These are phyloP conservation scores for Aphanocladium album DNA, from an alignment of 2,329 filamentous ascomycete species.

Conservation along the genomic window DNA sequence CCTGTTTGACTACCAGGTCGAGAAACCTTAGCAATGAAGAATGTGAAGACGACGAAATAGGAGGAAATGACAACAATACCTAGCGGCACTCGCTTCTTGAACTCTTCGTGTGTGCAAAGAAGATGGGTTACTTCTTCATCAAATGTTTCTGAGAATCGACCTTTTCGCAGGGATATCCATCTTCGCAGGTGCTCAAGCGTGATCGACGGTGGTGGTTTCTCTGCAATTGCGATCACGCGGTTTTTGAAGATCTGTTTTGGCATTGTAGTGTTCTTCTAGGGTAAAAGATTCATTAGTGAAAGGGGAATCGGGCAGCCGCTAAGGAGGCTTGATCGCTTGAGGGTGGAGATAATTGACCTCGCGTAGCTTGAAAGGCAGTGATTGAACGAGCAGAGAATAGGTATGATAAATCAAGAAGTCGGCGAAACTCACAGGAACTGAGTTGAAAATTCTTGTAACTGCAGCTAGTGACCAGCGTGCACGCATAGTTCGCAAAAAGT, in stretches of 20 bases:
- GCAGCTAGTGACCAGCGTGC: not conserved
- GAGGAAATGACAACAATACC: conserved; percentile 22
- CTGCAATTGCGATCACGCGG: conserved; percentile 52
- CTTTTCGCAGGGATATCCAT: conserved; percentile 63
- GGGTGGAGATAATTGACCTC: no score
- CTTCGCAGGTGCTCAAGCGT: conserved; percentile 52
- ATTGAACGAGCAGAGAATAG: no score
- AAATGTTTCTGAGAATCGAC: conserved; percentile 48
- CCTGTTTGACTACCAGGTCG: conserved; percentile 31
- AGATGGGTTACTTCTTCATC: conserved; percentile 64
- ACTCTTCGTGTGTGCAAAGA: conserved; percentile 59
- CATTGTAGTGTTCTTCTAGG: no score
- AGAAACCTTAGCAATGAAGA: not conserved
- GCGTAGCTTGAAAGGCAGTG: no score
- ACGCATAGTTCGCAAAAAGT: not conserved
- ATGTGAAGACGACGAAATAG: no score
- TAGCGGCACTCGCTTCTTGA: conserved; percentile 38
- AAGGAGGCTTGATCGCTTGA: no score
- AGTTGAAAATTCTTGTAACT: not conserved
- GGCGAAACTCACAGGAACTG: not conserved
- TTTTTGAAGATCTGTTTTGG: conserved; percentile 44
- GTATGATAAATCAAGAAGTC: not conserved
- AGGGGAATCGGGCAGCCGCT: no score
- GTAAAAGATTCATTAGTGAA: no score
- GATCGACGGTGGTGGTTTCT: conserved; percentile 47